These are phyloP conservation scores for Torulaspora microellipsoides DNA, from an alignment of 805 yeast species.

Conservation along the genomic window DNA sequence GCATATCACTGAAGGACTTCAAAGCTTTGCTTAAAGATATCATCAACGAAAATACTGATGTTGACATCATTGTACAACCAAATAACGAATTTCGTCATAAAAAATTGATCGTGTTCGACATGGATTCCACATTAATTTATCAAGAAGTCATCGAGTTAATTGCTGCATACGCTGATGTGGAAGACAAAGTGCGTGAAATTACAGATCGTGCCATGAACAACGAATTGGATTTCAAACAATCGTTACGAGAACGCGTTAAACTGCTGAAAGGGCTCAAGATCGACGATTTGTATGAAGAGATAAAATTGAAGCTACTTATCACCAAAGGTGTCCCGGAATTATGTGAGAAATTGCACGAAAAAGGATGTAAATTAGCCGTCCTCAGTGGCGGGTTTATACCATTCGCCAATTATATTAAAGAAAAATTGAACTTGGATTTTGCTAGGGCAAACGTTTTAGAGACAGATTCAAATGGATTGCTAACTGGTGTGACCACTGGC, in stretches of 20 bases:
- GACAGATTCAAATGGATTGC: slow-evolving; percentile 39
- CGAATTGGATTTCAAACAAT: slow-evolving; percentile 83
- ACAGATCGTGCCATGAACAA: slow-evolving; percentile 97
- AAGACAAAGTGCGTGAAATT: slow-evolving; percentile 77
- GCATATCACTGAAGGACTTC: slow-evolving; percentile 3
- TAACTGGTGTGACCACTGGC: slow-evolving; percentile 77
- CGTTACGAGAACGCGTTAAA: slow-evolving; percentile 67
- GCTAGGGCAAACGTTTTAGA: slow-evolving; percentile 80
- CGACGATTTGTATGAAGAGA: slow-evolving; percentile 67
- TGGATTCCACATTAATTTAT: slow-evolving; percentile 94
- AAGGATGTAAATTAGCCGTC: slow-evolving; percentile 74
- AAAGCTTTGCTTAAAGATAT: slow-evolving; percentile 2
- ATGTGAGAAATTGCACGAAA: slow-evolving; percentile 52
- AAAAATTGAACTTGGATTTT: slow-evolving; percentile 67
- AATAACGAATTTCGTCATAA: slow-evolving; percentile 22
- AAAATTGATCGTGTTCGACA: slow-evolving; percentile 81
- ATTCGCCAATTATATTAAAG: slow-evolving; percentile 71
- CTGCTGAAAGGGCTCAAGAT: slow-evolving; percentile 81
- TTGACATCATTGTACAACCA: slow-evolving; percentile 25
- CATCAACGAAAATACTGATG: slow-evolving; percentile 10
- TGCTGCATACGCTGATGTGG: slow-evolving; percentile 91
- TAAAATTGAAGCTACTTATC: slow-evolving; percentile 61
- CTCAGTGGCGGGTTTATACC: slow-evolving; percentile 94
- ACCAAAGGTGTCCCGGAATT: slow-evolving; percentile 86
- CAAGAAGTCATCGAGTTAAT: slow-evolving; percentile 96